A percentile compares a stretch with the other conserved stretches of the same genome.
Conservation (phyloP, 1,284 basidiomycete species). For the Trametes sp. region DNA sequence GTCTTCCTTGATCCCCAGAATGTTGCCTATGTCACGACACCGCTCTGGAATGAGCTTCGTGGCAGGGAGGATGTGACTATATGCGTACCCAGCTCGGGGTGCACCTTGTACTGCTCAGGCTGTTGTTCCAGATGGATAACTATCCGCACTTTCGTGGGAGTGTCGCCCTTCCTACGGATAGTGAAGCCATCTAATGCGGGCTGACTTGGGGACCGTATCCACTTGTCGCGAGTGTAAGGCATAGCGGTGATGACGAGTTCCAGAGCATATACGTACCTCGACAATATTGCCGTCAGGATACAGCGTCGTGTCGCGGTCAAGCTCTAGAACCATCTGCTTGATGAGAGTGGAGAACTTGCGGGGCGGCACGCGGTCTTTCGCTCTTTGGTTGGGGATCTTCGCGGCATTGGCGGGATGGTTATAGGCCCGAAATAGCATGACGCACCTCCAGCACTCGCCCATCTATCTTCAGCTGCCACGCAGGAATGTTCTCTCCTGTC, state of each 20-base stretch:
- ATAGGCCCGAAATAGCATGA: conserved; percentile 14
- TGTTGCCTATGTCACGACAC: conserved; percentile 49
- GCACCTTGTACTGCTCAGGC: conserved; percentile 87
- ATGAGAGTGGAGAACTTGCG: conserved; percentile 90
- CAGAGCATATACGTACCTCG: conserved; percentile 58
- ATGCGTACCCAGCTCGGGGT: conserved; percentile 73
- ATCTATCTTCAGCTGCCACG: conserved; percentile 91
- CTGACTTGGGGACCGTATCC: conserved; percentile 71
- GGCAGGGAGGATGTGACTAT: too few species aligned
- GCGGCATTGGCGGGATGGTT: not conserved
- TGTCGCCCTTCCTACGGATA: conserved; percentile 83
- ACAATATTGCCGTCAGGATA: conserved; percentile 86
- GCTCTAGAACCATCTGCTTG: conserved; percentile 86
- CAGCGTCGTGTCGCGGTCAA: conserved; percentile 84
- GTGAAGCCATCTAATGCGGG: conserved; percentile 88
- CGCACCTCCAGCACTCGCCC: conserved; percentile 84
- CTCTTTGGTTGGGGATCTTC: conserved; percentile 67
- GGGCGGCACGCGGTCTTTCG: conserved; percentile 69
- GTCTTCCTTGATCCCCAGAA: conserved; percentile 88
- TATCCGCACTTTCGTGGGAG: conserved; percentile 79
- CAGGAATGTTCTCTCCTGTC: conserved; percentile 83
- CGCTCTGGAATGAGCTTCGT: too few species aligned
- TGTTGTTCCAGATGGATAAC: conserved; percentile 86
- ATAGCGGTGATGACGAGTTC: not conserved
- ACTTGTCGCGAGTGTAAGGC: conserved; percentile 52